phyloP scores from a whole-genome alignment of 106 monocot genomes.

The Dendrobium huoshanense region DNA sequence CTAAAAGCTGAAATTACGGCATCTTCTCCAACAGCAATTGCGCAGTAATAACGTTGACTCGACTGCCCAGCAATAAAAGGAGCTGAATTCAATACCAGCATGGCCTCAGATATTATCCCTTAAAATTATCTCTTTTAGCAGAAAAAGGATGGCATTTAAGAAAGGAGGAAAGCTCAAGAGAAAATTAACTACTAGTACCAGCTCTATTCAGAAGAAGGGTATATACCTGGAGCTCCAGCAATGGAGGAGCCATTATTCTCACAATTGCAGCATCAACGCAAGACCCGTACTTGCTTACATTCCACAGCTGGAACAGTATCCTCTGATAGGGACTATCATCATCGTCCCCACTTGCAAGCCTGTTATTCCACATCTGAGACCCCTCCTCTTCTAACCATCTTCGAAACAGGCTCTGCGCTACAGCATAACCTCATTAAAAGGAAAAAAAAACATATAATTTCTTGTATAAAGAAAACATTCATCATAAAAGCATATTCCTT shows the following conservation, averaged over 20 bases:
- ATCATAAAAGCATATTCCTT: neutral
- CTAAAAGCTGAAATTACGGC: constrained; percentile 89
- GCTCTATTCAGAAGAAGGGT: neutral
- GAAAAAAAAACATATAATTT: neutral
- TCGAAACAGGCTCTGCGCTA: constrained; percentile 48
- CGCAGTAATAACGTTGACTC: constrained; percentile 74
- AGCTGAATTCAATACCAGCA: constrained; percentile 87
- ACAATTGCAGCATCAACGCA: constrained; percentile 89
- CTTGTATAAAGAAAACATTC: neutral
- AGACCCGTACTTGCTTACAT: constrained; percentile 62
- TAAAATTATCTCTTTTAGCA: constrained; percentile 13
- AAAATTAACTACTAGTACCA: neutral
- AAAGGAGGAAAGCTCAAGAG: neutral
- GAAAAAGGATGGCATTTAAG: neutral
- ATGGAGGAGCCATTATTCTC: constrained; percentile 91
- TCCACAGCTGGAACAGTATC: constrained; percentile 80
- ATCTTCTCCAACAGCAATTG: constrained; percentile 74
- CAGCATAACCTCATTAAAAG: neutral
- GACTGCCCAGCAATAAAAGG: constrained; percentile 89
- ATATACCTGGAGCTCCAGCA: constrained; percentile 84
- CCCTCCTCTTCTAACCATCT: constrained; percentile 46
- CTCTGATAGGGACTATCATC: constrained; percentile 34
- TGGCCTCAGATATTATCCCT: constrained; percentile 45
- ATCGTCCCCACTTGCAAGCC: constrained; percentile 29
- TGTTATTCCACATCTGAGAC: constrained; percentile 33